Evolutionary conservation across 805 yeast species (phyloP), one percentile per base, ranked within the genome.

Genomic region (Hanseniaspora valbyensis): DNA sequence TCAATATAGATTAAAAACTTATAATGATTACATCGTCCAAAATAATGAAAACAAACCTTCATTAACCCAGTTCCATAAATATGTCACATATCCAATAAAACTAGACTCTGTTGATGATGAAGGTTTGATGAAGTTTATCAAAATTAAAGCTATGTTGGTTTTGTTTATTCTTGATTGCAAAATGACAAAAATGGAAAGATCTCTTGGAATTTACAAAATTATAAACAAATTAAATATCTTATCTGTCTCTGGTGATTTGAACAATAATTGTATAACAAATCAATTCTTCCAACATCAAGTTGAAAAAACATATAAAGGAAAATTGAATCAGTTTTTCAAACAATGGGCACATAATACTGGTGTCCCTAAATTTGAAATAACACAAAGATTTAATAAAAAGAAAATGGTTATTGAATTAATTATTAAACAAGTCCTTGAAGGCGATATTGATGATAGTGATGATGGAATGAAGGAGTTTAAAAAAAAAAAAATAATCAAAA

Each of bases 161-260:
- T 62, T 92, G 42, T 83, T 77, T 58, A 88, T 90, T 36, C 68
- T 92, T 26, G 96, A 92, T 61, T 75, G 85, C 42, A 72, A 98
- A 55, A 87, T 92, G 95, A 89, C 95, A 0, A 92, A 92, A 61
- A 87, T 96, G 1, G 97, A 94, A 61, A 81, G 89, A 55, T 83
- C 95, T 0, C 83, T 92, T 63, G 98, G 98, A 2, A 69, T 92
- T 53, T 78, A 89, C 2, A 77, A 98, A 55, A 96, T 87, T 0
- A 74, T 92, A 24, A 96, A 97, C 0, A 92, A 90, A 58, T 70
- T 92, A 24, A 86, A 90, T 55, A 66, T 92, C 32, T 96, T 92
- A 63, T 95, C 95, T 0, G 87, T 92, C 95, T 85, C 95, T 7
- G 95, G 95, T 16, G 98, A 92, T 58, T 68, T 92, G 45, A 96